Evolutionary conservation across 305 asterid genomes (phyloP), one percentile per base, ranked within the genome.

Genomic region (Euphrasia arctica): DNA sequence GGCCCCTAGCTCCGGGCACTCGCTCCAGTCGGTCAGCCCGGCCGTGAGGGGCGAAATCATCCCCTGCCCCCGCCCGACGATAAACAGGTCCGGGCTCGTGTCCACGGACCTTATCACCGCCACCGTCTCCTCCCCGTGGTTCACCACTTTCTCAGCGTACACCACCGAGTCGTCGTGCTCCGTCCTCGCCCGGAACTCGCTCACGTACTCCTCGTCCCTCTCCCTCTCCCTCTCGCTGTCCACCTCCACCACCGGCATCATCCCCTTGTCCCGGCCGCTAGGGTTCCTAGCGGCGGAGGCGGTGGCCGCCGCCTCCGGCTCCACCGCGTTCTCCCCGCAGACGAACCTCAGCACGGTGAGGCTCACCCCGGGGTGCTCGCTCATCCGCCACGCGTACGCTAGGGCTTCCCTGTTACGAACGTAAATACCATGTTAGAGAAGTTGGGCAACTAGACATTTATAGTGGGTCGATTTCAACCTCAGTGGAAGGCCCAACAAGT

Each of bases 1-100:
- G 6, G 96, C 87, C 0, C 97, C 98, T 0, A 92, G 88, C 77
- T 89, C 98, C 0, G 96, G 98, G 64, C 97, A 92, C 64, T 92
- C 98, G 5, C 97, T 89, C 98, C 98, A 92, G 45, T 87, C 97
- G 1, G 91, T 92, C 6, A 92, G 78, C 61, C 97, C 97, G 0
- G 96, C 88, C 2, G 96, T 92, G 34, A 89, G 55, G 0, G 91
- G 86, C 4, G 97, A 83, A 25, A 58, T 41, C 59, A 41, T 66
- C 10, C 96, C 97, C 66, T 76, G 83, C 31, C 95, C 97, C 56
- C 97, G 75, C 4, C 98, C 97, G 0, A 92, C 97, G 31, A 92
- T 75, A 45, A 87, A 85, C 36, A 92, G 62, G 49, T 89, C 96
- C 7, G 87, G 95, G 8, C 76, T 64, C 1, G 72, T 61, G 50